These are phyloP conservation scores for Candida piceae DNA, from an alignment of 805 yeast species.

Conservation along the genomic window DNA sequence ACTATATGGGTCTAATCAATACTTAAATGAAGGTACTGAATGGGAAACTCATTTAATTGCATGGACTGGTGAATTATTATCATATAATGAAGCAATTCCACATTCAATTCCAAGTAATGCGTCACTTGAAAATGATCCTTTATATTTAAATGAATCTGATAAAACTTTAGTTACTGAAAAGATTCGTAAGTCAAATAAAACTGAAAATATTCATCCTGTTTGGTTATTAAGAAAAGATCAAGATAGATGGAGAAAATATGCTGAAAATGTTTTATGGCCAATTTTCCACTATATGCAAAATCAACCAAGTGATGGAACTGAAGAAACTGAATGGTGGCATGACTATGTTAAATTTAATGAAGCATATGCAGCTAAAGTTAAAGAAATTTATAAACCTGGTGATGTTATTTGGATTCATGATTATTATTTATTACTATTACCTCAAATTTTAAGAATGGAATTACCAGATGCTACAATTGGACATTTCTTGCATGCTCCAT, in stretches of 20 bases:
- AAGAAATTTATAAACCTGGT: slow-evolving; percentile 73
- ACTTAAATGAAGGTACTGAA: slow-evolving; percentile 55
- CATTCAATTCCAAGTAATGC: slow-evolving; percentile 22
- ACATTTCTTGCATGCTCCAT: slow-evolving; percentile 82
- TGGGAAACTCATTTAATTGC: slow-evolving; percentile 90
- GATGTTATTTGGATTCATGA: slow-evolving; percentile 93
- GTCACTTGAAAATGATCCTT: slow-evolving; percentile 49
- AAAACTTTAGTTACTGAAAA: slow-evolving; percentile 44
- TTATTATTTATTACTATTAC: slow-evolving; percentile 74
- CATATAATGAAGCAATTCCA: slow-evolving; percentile 21
- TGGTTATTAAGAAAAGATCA: slow-evolving; percentile 83
- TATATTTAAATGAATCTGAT: slow-evolving; percentile 52
- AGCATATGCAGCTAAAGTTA: slow-evolving; percentile 77
- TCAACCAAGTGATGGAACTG: slow-evolving; percentile 61
- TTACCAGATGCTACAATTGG: slow-evolving; percentile 72
- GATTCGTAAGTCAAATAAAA: slow-evolving; percentile 41
- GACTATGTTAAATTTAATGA: slow-evolving; percentile 89
- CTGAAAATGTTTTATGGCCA: slow-evolving; percentile 92
- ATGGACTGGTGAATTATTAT: slow-evolving; percentile 88
- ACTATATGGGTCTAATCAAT: slow-evolving; percentile 66
- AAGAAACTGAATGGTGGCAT: slow-evolving; percentile 71
- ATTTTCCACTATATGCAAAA: slow-evolving; percentile 89
- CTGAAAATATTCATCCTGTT: slow-evolving; percentile 69
- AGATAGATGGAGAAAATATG: slow-evolving; percentile 80
- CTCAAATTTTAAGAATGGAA: slow-evolving; percentile 76